Evolutionary conservation across 495 filamentous ascomycete species (phyloP).

Genomic region (Opeltia flavorubescens): DNA sequence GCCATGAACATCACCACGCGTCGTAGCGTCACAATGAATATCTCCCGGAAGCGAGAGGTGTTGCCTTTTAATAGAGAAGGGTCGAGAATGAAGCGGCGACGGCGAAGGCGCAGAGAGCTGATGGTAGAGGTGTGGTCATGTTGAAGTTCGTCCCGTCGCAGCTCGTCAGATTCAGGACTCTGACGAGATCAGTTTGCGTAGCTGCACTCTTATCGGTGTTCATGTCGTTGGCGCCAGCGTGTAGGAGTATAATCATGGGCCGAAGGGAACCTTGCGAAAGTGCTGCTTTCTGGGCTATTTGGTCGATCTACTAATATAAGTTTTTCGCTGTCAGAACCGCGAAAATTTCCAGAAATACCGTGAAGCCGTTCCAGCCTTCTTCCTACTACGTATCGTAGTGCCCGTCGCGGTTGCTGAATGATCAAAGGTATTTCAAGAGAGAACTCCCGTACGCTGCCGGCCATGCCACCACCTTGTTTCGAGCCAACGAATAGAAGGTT

Average conservation of each 20-base stretch:
- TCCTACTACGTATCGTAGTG: slow-evolving; percentile 29
- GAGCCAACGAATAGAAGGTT: slow-evolving; percentile 27
- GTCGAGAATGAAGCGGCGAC: no score
- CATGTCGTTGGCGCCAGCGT: slow-evolving; percentile 16
- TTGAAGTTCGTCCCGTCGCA: no score
- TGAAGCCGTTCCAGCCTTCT: slow-evolving; percentile 35
- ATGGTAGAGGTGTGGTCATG: no score
- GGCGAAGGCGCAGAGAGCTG: no score
- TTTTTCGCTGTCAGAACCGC: neutral
- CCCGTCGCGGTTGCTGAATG: neutral
- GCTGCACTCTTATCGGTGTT: neutral
- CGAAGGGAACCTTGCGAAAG: neutral
- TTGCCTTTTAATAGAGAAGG: no score
- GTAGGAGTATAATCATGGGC: slow-evolving; percentile 12
- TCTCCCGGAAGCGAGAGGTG: no score
- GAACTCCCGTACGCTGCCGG: neutral
- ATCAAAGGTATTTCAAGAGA: neutral
- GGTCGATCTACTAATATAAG: neutral
- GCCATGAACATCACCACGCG: no score
- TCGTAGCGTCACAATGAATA: no score
- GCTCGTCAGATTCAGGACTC: no score
- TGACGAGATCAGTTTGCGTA: slow-evolving; percentile 16
- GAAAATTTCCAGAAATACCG: neutral
- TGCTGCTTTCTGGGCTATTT: neutral
- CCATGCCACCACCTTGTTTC: slow-evolving; percentile 28